Percentiles rank a stretch among this genome's conserved stretches.
These are phyloP conservation scores for Drechslerella coelobrocha DNA, from an alignment of 2,329 filamentous ascomycete species.

Conservation along the genomic window DNA sequence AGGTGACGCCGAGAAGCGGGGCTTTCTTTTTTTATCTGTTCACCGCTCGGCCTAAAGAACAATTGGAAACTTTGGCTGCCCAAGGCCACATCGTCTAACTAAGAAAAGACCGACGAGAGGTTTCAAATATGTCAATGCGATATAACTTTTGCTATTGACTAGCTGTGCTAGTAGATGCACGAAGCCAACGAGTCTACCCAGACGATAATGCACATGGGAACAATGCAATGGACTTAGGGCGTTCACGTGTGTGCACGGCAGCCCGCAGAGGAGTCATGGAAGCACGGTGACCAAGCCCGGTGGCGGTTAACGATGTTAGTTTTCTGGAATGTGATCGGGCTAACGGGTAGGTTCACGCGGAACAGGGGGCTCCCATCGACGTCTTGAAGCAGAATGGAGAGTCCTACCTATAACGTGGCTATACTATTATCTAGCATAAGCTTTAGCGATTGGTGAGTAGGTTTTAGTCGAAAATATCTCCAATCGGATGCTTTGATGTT, in stretches of 20 bases:
- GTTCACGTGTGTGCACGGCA: too few species aligned
- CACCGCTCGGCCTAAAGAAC: background rate
- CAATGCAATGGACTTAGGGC: too few species aligned
- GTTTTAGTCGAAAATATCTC: conserved; percentile 6
- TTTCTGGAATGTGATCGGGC: conserved; percentile 25
- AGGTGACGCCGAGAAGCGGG: background rate
- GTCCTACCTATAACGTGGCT: conserved; percentile 15
- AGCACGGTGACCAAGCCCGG: too few species aligned
- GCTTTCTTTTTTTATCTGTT: background rate
- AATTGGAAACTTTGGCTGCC: too few species aligned
- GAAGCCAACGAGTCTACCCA: too few species aligned
- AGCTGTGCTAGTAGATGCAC: too few species aligned
- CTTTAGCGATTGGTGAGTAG: background rate
- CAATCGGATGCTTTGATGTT: conserved; percentile 45
- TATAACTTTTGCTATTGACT: too few species aligned
- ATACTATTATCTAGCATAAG: background rate
- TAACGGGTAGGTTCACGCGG: conserved; percentile 4
- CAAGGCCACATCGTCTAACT: too few species aligned
- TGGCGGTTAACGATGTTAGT: conserved; percentile 9
- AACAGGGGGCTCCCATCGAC: conserved; percentile 9
- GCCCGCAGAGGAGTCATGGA: too few species aligned
- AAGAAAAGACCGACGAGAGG: too few species aligned
- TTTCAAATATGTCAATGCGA: too few species aligned
- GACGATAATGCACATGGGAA: too few species aligned
- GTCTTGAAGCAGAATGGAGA: background rate